Base-by-base conservation (phyloP, 2,329 filamentous ascomycete genomes). In the Talaromyces piceae region DNA sequence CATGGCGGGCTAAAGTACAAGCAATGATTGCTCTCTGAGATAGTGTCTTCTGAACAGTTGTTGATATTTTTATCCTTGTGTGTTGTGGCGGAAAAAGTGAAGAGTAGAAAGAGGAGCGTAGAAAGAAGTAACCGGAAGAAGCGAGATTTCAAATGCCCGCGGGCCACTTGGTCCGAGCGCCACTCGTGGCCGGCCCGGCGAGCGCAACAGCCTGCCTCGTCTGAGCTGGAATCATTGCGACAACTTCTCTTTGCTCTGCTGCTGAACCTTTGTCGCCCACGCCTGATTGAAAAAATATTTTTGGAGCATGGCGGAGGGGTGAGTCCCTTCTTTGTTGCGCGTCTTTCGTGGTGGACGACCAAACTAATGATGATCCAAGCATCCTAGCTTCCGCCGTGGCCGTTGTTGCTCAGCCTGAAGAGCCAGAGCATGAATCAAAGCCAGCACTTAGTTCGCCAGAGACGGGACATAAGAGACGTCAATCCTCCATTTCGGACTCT, bases 361-460 rank as follows among this genome's bases (percentile, higher is more conserved):
- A 31, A 7, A 23, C 28, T 31, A 2, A 31, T 6, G 2, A n/a
- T 37, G 33, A n/a, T 37, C 25, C 30, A 53, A 75, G 71, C 49
- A 63, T 69, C 45, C 74, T 80, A 58, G 75, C 76, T 28, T 80
- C 78, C 12, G 77, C 76, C 48, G 77, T 80, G 52, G 70, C 77
- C 31, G 39, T 47, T 18, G 58, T 80, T 16, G 78, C 78, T 28
- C 76, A 78, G 9, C 59, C 68, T 48, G 61, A 64, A 9, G 41
- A 12, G 13, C 54, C 51, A 54, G 55, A 43, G 39, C 39, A 30
- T 7, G 28, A 30, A 13, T 13, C n/a, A 20, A 18, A 61, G 5
- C 43, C 49, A 37, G 60, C 59, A 13, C 44, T 47, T 48, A 41
- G 60, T 51, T 60, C 69, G 50, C 67, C 65, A 47, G 63, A 63